Evolutionary conservation across 371 early-diverging fungal genomes (phyloP).

Genomic region (Gilbertella persicaria): DNA sequence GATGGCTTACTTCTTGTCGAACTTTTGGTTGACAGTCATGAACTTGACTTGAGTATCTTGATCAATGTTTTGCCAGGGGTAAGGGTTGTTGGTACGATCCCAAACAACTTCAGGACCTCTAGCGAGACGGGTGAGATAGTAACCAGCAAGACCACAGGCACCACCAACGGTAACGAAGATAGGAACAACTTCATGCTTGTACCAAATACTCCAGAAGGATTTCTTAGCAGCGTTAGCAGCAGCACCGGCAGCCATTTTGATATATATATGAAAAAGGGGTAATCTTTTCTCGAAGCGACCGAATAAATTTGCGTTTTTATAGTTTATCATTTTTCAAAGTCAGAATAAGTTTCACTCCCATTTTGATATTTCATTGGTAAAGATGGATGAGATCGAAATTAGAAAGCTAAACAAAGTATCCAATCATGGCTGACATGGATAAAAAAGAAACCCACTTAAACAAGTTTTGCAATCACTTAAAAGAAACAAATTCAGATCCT

Average conservation of each 20-base stretch:
- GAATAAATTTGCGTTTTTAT: constrained; percentile 4
- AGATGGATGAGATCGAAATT: not conserved
- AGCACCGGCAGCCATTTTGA: constrained; percentile 43
- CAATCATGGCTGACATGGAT: no score
- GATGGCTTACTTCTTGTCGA: constrained; percentile 46
- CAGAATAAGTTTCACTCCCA: not conserved
- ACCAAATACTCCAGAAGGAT: constrained; percentile 56
- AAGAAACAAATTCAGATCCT: no score
- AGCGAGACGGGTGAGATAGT: constrained; percentile 51
- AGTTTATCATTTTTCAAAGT: not conserved
- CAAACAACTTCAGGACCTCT: constrained; percentile 58
- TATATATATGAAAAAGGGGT: constrained; percentile 6
- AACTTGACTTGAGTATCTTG: constrained; percentile 55
- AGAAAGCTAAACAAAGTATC: no score
- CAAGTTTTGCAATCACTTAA: no score
- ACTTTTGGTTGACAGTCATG: constrained; percentile 58
- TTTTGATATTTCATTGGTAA: not conserved
- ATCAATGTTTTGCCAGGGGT: constrained; percentile 59
- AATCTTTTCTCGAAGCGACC: constrained; percentile 6
- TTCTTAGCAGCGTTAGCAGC: constrained; percentile 48
- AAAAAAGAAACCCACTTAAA: no score
- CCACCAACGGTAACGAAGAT: constrained; percentile 51
- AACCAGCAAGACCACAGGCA: constrained; percentile 52
- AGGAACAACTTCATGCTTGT: constrained; percentile 55
- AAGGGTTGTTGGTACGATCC: constrained; percentile 56